Conservation (phyloP, 2,329 filamentous ascomycete species). For the Trichoderma polysporum region DNA sequence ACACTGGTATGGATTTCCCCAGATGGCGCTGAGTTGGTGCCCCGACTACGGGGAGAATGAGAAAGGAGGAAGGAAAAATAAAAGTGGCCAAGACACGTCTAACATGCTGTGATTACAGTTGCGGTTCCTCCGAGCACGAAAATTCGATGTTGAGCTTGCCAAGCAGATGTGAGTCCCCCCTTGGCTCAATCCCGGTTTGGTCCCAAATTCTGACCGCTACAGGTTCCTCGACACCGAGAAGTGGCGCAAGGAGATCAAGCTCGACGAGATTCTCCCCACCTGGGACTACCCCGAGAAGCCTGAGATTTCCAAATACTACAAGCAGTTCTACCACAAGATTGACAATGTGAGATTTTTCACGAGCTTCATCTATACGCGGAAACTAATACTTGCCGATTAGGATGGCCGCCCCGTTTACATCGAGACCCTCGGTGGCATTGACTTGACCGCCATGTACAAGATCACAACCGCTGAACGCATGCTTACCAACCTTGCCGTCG, state of each 20-base stretch:
- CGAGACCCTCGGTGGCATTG: conserved; percentile 91
- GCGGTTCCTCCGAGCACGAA: conserved; percentile 88
- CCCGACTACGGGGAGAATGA: not conserved
- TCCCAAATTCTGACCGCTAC: conserved; percentile 26
- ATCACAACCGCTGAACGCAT: conserved; percentile 92
- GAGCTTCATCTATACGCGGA: conserved; percentile 2
- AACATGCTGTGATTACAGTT: conserved; percentile 50
- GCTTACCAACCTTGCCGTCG: conserved; percentile 92
- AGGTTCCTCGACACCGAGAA: conserved; percentile 91
- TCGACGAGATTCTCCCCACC: conserved; percentile 74
- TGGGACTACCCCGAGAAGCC: conserved; percentile 88
- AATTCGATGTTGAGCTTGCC: conserved; percentile 82
- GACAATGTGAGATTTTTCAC: conserved; percentile 63
- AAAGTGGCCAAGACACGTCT: not conserved
- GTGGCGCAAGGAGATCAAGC: conserved; percentile 84
- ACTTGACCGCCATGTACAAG: conserved; percentile 85
- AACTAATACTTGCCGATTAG: conserved; percentile 44
- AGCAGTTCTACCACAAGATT: conserved; percentile 98
- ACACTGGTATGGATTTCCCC: conserved; percentile 65
- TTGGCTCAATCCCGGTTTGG: not conserved
- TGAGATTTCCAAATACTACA: conserved; percentile 86
- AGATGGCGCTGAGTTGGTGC: not conserved
- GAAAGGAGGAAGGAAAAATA: not conserved
- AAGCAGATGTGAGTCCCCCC: conserved; percentile 75
- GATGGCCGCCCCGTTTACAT: conserved; percentile 97